Base-by-base conservation (phyloP, 208 protist genomes). In the Entamoeba moshkovskii region DNA sequence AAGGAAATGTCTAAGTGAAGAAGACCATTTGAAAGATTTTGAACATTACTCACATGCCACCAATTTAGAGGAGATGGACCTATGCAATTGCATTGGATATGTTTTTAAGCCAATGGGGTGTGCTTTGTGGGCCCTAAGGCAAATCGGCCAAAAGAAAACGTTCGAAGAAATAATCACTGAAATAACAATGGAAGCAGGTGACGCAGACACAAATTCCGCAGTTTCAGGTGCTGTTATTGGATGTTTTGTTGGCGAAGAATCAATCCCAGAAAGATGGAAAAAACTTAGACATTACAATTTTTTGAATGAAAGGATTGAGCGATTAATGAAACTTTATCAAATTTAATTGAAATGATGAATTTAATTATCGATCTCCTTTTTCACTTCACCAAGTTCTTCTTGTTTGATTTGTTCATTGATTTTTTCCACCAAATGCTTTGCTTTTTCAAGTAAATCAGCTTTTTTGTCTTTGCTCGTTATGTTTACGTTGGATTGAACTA, bases 51-150 rank as follows among this genome's bases (percentile, higher is more conserved):
- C 92, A 94, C 25, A 44, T 92, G 1, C 73, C 93, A 92, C 33
- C 93, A 11, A 52, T 25, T 13, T n/a, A 25, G 38, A 92, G 16
- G 25, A 95, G 94, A 22, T 94, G 93, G 33, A 33, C 0, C 0
- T 92, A 93, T 42, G 91, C 96, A 45, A 45, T 92, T 91, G 92
- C 96, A 96, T 96, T 42, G 95, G 95, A 18, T 96, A 96, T 38
- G 94, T 94, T 22, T 94, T 95, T n/a, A 96, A 96, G 85, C 95
- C 94, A 46, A 46, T 95, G 1, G 95, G 95, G 25, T 42, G 93
- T 45, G 94, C 92, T 44, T 92, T 96, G 16, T 95, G 48, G 46
- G 52, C 33, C 25, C 16, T 96, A 2, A 92, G 96, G n/a, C 5
- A 73, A 13, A 73, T 73, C 6, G 22, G 22, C 6, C 6, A 25